Evolutionary conservation across 331 rosid genomes (phyloP).

Genomic region (Spiraea crenata): DNA sequence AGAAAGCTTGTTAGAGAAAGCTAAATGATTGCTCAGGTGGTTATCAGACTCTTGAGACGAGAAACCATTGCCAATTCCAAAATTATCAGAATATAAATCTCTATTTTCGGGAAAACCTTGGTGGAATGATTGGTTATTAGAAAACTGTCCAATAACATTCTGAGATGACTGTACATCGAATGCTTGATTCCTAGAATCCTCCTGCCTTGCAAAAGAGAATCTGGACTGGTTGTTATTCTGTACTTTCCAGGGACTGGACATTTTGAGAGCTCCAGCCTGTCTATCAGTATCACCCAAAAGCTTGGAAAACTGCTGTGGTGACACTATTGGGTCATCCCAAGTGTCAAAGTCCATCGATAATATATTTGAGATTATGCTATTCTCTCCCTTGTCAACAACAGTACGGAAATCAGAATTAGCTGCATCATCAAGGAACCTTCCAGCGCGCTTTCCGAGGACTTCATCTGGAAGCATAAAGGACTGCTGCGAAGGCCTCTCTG

Average conservation of each 20-base stretch:
- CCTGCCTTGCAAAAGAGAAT: constrained; percentile 89
- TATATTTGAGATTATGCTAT: constrained; percentile 86
- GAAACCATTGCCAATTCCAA: constrained; percentile 53
- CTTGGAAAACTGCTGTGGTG: constrained; percentile 61
- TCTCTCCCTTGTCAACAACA: constrained; percentile 72
- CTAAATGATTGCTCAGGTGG: constrained; percentile 33
- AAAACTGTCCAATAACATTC: constrained; percentile 39
- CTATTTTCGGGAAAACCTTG: constrained; percentile 54
- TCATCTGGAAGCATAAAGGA: constrained; percentile 43
- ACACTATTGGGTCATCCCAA: constrained; percentile 63
- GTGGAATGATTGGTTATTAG: constrained; percentile 40
- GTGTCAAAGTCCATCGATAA: constrained; percentile 73
- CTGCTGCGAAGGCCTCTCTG: constrained; percentile 31
- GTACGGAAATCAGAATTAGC: constrained; percentile 37
- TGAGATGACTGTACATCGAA: constrained; percentile 48
- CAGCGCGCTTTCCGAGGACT: constrained; percentile 36
- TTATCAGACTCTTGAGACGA: constrained; percentile 53
- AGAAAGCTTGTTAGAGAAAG: constrained; percentile 49
- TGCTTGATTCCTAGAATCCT: constrained; percentile 50
- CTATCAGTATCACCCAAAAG: constrained; percentile 55
- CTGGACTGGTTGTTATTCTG: constrained; percentile 77
- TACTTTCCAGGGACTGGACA: constrained; percentile 64
- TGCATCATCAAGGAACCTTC: constrained; percentile 45
- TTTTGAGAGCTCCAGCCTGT: constrained; percentile 40
- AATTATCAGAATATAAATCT: constrained; percentile 42